Percentiles rank a stretch among this genome's conserved stretches.
These are phyloP conservation scores for Cryphonectria naterciae DNA, from an alignment of 2,329 filamentous ascomycete genomes.

Conservation along the genomic window DNA sequence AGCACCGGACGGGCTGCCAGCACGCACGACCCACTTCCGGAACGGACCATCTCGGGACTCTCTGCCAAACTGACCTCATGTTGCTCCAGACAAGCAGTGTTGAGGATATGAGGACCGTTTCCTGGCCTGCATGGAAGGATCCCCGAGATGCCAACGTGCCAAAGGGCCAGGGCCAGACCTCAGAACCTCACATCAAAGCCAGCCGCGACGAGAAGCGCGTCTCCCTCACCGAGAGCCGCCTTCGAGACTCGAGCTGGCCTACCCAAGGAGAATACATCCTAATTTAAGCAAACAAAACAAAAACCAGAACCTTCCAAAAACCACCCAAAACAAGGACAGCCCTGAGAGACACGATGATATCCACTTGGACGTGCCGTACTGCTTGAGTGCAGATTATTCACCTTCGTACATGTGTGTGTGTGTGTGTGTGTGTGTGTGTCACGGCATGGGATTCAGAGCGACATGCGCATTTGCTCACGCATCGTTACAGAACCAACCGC, in stretches of 20 bases:
- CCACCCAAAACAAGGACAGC: neutral
- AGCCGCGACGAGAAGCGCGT: conserved; percentile 20
- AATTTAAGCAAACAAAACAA: conserved; percentile 20
- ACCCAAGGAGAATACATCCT: conserved; percentile 24
- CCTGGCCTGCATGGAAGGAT: conserved; percentile 13
- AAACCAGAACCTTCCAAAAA: conserved; percentile 4
- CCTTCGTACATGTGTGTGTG: neutral
- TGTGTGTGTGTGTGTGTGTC: neutral
- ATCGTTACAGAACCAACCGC: neutral
- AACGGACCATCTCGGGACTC: conserved; percentile 13
- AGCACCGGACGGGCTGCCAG: conserved; percentile 25
- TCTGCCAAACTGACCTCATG: conserved; percentile 13
- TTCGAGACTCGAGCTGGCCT: conserved; percentile 20
- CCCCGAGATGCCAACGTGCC: too few relatives aligned
- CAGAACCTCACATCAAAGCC: conserved; percentile 10
- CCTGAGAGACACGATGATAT: neutral
- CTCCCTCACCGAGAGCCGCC: conserved; percentile 7
- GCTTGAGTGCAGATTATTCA: neutral
- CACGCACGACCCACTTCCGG: conserved; percentile 10
- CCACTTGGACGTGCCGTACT: neutral
- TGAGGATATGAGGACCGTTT: conserved; percentile 10
- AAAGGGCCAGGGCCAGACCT: neutral
- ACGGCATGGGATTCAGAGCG: neutral
- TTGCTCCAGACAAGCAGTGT: conserved; percentile 23
- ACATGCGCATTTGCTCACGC: neutral